A percentile compares a stretch with the other conserved stretches of the same genome.
Conservation (phyloP, 164 flowering plant genomes). For the Houttuynia cordata region DNA sequence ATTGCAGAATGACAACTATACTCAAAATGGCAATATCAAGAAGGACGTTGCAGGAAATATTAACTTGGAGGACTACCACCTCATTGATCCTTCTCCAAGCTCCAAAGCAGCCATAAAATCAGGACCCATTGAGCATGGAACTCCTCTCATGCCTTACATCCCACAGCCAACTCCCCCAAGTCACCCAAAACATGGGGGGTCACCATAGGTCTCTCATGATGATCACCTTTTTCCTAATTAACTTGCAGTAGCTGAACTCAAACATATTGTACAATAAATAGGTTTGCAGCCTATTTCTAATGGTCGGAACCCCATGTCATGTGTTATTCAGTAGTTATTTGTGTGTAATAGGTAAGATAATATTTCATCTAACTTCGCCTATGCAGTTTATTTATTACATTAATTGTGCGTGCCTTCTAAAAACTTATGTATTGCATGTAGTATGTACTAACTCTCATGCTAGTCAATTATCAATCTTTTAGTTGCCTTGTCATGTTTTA, state of each 20-base stretch:
- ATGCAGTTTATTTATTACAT: no score
- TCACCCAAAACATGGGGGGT: slow-evolving; percentile 6
- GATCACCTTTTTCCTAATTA: no score
- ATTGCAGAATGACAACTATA: background rate
- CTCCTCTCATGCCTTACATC: slow-evolving; percentile 12
- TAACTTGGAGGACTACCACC: slow-evolving; percentile 14
- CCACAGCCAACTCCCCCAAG: slow-evolving; percentile 11
- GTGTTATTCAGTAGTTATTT: no score
- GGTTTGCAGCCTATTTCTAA: background rate
- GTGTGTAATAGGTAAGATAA: no score
- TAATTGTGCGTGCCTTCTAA: no score
- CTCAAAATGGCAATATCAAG: background rate
- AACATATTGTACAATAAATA: background rate
- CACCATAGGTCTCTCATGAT: background rate
- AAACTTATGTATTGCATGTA: no score
- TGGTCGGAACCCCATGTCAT: no score
- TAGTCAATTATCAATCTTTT: no score
- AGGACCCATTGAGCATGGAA: slow-evolving; percentile 16
- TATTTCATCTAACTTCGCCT: no score
- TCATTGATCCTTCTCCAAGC: slow-evolving; percentile 14
- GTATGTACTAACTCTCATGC: no score
- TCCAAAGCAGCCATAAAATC: slow-evolving; percentile 15
- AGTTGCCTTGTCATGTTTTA: no score
- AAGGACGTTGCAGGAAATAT: slow-evolving; percentile 2
- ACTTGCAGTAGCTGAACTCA: no score